phyloP scores from a whole-genome alignment of 140 eudicot species.

The Bidens hawaiensis region DNA sequence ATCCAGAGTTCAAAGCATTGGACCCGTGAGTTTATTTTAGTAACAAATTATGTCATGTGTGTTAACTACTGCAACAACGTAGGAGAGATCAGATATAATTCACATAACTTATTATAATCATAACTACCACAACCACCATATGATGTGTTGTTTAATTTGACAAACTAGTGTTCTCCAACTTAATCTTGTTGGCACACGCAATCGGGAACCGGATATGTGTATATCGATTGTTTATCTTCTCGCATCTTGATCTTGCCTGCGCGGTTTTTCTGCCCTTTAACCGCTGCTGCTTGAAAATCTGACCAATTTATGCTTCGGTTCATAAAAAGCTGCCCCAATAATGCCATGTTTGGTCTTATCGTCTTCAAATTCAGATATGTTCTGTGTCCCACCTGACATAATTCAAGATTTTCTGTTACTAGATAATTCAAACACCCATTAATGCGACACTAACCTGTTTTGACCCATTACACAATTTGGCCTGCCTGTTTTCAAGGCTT shows the following conservation, averaged over 20 bases:
- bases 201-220: conserved; percentile 97
- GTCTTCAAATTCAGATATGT: conserved; percentile 68
- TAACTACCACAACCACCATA: conserved; percentile 16
- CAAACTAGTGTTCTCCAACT: background rate
- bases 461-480: background rate
- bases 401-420: background rate
- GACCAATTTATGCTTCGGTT: conserved; percentile 72
- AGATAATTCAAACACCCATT: background rate
- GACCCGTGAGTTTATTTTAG: background rate
- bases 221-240: conserved; percentile 61
- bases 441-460: background rate
- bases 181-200: conserved; percentile 67
- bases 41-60: background rate
- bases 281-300: conserved; percentile 59
- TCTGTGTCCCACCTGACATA: conserved; percentile 79
- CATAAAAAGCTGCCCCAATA: conserved; percentile 74
- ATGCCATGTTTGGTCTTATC: conserved; percentile 83
- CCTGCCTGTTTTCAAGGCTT: background rate
- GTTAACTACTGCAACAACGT: conserved; percentile 4
- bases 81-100: conserved; percentile 7
- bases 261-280: conserved; percentile 72
- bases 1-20: conserved; percentile 6
- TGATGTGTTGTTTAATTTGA: conserved; percentile 9
- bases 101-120: conserved; percentile 24
- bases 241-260: conserved; percentile 68